phyloP scores from a whole-genome alignment of 2,329 filamentous ascomycete species.

The Epichloe bromicola region DNA sequence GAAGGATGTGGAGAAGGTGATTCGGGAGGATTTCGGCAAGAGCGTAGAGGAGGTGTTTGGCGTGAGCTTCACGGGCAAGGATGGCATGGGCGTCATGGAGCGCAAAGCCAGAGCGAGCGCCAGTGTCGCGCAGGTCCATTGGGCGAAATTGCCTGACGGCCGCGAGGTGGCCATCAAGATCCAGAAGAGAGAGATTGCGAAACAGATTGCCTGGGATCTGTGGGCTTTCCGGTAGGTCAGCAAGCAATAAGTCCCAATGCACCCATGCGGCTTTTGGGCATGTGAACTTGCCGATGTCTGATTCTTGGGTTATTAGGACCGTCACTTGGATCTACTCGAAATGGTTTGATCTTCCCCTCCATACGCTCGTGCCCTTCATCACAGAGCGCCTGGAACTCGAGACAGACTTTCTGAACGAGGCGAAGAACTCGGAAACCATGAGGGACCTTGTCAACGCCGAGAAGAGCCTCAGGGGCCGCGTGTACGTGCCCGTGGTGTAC shows the following conservation, averaged over 20 bases:
- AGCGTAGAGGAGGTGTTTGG: conserved; percentile 85
- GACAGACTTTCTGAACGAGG: conserved; percentile 90
- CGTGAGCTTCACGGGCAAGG: conserved; percentile 62
- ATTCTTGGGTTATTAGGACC: conserved; percentile 37
- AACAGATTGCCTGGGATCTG: conserved; percentile 86
- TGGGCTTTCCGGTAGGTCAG: conserved; percentile 73
- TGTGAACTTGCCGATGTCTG: background rate
- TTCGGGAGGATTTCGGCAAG: conserved; percentile 78
- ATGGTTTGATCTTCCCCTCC: conserved; percentile 88
- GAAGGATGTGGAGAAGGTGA: conserved; percentile 73
- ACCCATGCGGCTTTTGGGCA: background rate
- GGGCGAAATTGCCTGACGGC: conserved; percentile 76
- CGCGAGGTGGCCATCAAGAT: conserved; percentile 91
- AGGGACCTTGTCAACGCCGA: conserved; percentile 61
- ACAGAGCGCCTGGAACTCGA: conserved; percentile 84
- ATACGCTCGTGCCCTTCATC: conserved; percentile 83
- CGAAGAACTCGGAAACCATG: conserved; percentile 79
- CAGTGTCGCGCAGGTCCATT: conserved; percentile 93
- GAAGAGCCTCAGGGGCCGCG: conserved; percentile 59
- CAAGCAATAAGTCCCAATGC: background rate
- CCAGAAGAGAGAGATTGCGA: conserved; percentile 86
- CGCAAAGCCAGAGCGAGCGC: conserved; percentile 57
- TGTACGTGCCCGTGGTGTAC: conserved; percentile 82
- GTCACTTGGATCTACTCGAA: conserved; percentile 72
- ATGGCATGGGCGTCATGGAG: conserved; percentile 54